Conservation (phyloP, 805 yeast genomes). For the Teunomyces cretensis region DNA sequence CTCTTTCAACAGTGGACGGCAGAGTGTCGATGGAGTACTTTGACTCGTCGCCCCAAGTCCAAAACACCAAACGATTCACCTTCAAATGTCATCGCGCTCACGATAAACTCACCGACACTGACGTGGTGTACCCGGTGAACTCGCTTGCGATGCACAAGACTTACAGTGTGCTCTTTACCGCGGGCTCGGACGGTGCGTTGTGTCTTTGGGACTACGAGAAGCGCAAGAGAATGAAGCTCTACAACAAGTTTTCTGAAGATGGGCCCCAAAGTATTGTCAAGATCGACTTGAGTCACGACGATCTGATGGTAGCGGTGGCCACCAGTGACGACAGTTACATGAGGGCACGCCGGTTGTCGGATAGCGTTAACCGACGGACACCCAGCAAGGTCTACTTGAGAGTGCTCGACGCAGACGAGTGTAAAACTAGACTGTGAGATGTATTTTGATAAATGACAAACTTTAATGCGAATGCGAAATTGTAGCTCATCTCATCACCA, state of each 20-base stretch:
- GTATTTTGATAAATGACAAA: not conserved
- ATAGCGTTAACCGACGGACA: conserved; percentile 6
- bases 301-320: conserved; percentile 32
- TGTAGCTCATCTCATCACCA: conserved; percentile 2
- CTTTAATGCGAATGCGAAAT: not conserved
- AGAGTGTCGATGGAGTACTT: conserved; percentile 73
- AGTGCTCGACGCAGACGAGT: conserved; percentile 1
- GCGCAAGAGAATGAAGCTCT: conserved; percentile 44
- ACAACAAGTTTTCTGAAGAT: conserved; percentile 25
- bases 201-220: conserved; percentile 52
- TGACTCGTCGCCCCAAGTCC: conserved; percentile 44
- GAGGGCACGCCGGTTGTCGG: conserved; percentile 19
- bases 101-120: conserved; percentile 40
- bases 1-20: conserved; percentile 76
- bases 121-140: conserved; percentile 54
- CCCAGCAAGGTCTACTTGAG: conserved; percentile 12
- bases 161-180: conserved; percentile 45
- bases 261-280: conserved; percentile 24
- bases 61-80: conserved; percentile 57
- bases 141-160: conserved; percentile 42
- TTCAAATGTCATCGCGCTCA: conserved; percentile 73
- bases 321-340: conserved; percentile 45
- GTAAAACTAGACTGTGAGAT: not conserved
- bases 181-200: conserved; percentile 51
- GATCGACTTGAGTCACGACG: conserved; percentile 17